Conservation (phyloP, 441 rosid species). For the California macrophylla region DNA sequence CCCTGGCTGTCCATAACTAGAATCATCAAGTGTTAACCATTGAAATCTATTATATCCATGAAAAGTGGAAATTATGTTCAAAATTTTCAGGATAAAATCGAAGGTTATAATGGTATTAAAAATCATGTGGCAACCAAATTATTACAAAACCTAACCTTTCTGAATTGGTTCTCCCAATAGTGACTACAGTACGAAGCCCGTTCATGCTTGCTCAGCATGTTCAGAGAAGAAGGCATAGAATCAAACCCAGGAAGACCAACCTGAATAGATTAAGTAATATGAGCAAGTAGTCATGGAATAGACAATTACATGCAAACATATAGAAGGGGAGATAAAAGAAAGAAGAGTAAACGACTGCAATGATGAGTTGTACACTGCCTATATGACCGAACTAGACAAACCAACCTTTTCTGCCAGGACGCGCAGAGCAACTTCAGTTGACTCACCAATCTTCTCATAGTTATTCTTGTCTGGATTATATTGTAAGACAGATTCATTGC, state of each 20-base stretch:
- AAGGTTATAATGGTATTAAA: neutral
- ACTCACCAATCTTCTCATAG: slow-evolving; percentile 95
- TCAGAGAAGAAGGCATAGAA: slow-evolving; percentile 88
- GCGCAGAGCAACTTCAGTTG: slow-evolving; percentile 97
- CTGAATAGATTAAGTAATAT: slow-evolving; percentile 40
- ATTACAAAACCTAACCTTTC: slow-evolving; percentile 54
- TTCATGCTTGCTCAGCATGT: slow-evolving; percentile 87
- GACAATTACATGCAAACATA: slow-evolving; percentile 1
- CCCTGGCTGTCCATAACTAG: neutral
- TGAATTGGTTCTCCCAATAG: slow-evolving; percentile 88
- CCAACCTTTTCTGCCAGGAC: slow-evolving; percentile 89
- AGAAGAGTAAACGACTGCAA: neutral
- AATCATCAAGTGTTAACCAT: neutral
- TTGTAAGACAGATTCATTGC: slow-evolving; percentile 90
- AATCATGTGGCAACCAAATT: slow-evolving; percentile 7
- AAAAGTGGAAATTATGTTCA: neutral
- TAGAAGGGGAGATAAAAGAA: neutral
- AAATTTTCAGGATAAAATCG: neutral
- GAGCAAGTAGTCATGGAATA: slow-evolving; percentile 18
- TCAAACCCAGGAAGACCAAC: slow-evolving; percentile 99
- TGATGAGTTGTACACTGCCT: neutral
- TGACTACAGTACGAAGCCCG: slow-evolving; percentile 98
- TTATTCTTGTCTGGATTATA: slow-evolving; percentile 89
- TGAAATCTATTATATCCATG: neutral
- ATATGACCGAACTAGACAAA: slow-evolving; percentile 12